Percentiles rank a stretch among this genome's conserved stretches.
Conservation (phyloP, 2,329 filamentous ascomycete species). For the Emydomyces testavorans region DNA sequence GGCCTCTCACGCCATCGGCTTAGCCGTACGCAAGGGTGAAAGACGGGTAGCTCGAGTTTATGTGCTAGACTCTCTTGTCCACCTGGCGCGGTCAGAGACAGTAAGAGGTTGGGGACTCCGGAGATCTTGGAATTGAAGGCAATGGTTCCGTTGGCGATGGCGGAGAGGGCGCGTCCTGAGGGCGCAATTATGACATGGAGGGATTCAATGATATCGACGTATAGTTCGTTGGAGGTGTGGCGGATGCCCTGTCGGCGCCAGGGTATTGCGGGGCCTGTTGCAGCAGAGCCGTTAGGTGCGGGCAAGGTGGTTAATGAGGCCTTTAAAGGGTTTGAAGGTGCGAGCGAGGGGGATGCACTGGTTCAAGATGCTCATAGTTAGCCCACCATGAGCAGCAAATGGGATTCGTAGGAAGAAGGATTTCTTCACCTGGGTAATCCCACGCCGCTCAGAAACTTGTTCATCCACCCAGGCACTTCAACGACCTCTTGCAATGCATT, state of each 20-base stretch:
- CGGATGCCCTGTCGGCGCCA: conserved; percentile 88
- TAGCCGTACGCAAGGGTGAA: conserved; percentile 87
- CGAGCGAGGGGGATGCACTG: conserved; percentile 34
- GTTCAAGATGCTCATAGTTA: conserved; percentile 12
- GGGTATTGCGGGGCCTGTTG: conserved; percentile 50
- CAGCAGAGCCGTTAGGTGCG: conserved; percentile 21
- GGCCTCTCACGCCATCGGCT: conserved; percentile 81
- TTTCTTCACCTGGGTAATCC: conserved; percentile 58
- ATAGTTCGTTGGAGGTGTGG: conserved; percentile 93
- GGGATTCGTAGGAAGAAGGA: not conserved
- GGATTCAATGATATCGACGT: conserved; percentile 89
- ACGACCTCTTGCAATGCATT: conserved; percentile 87
- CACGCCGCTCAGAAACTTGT: conserved; percentile 77
- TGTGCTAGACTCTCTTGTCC: conserved; percentile 64
- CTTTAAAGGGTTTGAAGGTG: conserved; percentile 31
- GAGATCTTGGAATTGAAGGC: conserved; percentile 93
- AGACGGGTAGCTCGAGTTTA: conserved; percentile 78
- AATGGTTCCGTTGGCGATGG: conserved; percentile 82
- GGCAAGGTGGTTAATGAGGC: conserved; percentile 28
- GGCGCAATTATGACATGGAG: conserved; percentile 79
- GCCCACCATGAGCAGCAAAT: not conserved
- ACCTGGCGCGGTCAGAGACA: conserved; percentile 68
- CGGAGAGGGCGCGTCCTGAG: conserved; percentile 74
- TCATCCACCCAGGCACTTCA: conserved; percentile 81
- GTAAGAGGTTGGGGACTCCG: conserved; percentile 77